Percentiles rank a stretch among this genome's conserved stretches.
Evolutionary conservation across 768 basidiomycete species (phyloP).

Genomic region (Dictyophora rubrovolvata): DNA sequence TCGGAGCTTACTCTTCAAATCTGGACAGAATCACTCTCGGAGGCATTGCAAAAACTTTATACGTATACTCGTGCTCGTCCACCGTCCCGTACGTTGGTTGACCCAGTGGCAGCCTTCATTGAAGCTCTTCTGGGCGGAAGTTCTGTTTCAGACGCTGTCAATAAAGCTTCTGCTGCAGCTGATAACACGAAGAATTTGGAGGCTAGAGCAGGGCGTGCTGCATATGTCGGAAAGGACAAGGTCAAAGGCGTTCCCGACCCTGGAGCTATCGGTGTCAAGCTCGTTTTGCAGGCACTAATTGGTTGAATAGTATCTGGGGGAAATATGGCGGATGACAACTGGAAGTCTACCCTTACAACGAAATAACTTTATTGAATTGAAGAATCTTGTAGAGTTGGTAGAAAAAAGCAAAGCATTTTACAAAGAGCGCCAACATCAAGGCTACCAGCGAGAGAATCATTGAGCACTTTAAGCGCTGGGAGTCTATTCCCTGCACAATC

Average conservation of each 20-base stretch:
- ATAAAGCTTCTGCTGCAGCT: conserved; percentile 54
- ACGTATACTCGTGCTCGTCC: conserved; percentile 83
- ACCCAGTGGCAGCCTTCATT: conserved; percentile 77
- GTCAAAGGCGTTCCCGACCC: conserved; percentile 70
- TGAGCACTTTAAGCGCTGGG: no score
- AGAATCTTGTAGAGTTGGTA: background rate
- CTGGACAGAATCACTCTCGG: conserved; percentile 52
- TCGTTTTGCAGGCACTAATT: conserved; percentile 49
- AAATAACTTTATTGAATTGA: background rate
- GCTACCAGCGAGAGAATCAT: no score
- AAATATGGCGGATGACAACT: background rate
- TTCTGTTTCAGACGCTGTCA: conserved; percentile 43
- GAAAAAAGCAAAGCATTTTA: background rate
- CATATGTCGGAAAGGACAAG: conserved; percentile 68
- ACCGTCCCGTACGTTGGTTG: conserved; percentile 87
- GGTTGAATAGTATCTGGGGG: background rate
- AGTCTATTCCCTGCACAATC: no score
- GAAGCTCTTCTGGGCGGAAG: conserved; percentile 27
- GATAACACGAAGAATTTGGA: conserved; percentile 64
- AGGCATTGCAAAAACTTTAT: conserved; percentile 54
- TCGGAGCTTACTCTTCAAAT: conserved; percentile 34
- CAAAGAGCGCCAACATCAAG: no score
- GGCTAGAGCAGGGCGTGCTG: conserved; percentile 82
- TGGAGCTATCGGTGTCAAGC: conserved; percentile 85
- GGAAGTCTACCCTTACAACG: no score